phyloP scores from a whole-genome alignment of 495 filamentous ascomycete genomes.

The Trichoderma orchidacearum region DNA sequence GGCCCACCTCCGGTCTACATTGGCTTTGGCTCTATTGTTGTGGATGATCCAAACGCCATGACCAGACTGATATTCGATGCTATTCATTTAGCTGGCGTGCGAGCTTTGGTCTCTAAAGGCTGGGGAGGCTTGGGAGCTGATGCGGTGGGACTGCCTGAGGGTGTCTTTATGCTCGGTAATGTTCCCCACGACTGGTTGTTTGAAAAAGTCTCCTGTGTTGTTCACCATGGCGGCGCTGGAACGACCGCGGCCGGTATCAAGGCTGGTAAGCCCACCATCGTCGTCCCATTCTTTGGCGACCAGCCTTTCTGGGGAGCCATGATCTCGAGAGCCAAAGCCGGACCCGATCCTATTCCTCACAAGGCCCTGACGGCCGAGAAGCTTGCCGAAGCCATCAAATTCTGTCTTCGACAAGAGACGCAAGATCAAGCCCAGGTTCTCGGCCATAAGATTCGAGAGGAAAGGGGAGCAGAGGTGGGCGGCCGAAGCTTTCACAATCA shows the following conservation, averaged over 20 bases:
- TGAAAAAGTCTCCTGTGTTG: constrained; percentile 55
- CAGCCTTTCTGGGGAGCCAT: constrained; percentile 77
- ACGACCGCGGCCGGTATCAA: constrained; percentile 67
- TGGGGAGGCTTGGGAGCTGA: constrained; percentile 66
- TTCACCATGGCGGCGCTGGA: constrained; percentile 74
- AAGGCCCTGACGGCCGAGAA: constrained; percentile 50
- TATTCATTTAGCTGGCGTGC: constrained; percentile 46
- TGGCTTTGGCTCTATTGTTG: constrained; percentile 72
- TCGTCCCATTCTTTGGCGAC: constrained; percentile 79
- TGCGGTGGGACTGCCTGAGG: constrained; percentile 42
- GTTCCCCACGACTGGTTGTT: constrained; percentile 80
- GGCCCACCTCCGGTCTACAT: constrained; percentile 65
- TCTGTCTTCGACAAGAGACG: constrained; percentile 42
- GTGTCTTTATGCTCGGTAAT: constrained; percentile 67
- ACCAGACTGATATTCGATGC: constrained; percentile 59
- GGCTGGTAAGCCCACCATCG: constrained; percentile 53
- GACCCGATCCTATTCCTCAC: constrained; percentile 56
- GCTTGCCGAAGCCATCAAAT: constrained; percentile 46
- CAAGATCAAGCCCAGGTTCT: constrained; percentile 42
- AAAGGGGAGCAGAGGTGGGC: constrained; percentile 49
- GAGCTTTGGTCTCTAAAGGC: constrained; percentile 66
- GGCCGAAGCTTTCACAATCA: constrained; percentile 58
- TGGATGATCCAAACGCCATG: constrained; percentile 55
- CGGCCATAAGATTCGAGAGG: constrained; percentile 45
- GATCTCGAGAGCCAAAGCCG: constrained; percentile 57